Evolutionary conservation across 2,329 filamentous ascomycete genomes (phyloP), one percentile per base, ranked within the genome.

Genomic region (Scytalidium lignicola): DNA sequence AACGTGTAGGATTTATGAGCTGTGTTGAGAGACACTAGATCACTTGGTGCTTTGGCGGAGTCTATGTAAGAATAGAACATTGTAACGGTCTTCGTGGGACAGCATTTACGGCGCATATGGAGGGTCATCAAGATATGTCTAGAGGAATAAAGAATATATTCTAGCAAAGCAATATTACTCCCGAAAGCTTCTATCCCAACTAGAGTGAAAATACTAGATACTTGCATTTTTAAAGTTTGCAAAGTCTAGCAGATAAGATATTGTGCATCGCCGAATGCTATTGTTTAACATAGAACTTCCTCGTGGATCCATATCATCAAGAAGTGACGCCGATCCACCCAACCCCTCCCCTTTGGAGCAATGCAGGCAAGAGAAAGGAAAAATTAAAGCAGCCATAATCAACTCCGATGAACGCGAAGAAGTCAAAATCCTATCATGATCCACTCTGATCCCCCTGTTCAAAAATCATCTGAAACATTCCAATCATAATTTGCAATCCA

Each of bases 381-480:
- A 17, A 37, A 37, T 7, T 37, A 37, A 37, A 13, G 15, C 15
- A 15, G 32, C 32, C 32, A 26, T 37, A 17, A 17, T 37, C 18
- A 56, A 57, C 55, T 55, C 58, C 57, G 42, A 21, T 51, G 47
- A 44, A 54, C 44, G 22, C 20, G 41, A 50, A 44, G 49, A 57
- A 39, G 47, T 47, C 39, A 47, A 44, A 50, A 19, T 39, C 46
- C 39, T 42, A 32, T 50, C 43, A 54, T 48, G 42, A 56, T 43
- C 53, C 52, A 50, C 32, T 37, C 32, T 57, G 44, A 51, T 46
- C 49, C 43, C 44, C 43, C 49, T 49, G 49, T 51, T 51, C 56
- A 54, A 59, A 53, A 37, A 48, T 60, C 61, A 52, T 63, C 56
- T 58, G 54, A 17, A 57, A 61, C 60, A 52, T 61, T 48, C 44